Percentiles rank a stretch among this genome's conserved stretches.
phyloP scores from a whole-genome alignment of 768 basidiomycete species.

The Sarcodon sp. region DNA sequence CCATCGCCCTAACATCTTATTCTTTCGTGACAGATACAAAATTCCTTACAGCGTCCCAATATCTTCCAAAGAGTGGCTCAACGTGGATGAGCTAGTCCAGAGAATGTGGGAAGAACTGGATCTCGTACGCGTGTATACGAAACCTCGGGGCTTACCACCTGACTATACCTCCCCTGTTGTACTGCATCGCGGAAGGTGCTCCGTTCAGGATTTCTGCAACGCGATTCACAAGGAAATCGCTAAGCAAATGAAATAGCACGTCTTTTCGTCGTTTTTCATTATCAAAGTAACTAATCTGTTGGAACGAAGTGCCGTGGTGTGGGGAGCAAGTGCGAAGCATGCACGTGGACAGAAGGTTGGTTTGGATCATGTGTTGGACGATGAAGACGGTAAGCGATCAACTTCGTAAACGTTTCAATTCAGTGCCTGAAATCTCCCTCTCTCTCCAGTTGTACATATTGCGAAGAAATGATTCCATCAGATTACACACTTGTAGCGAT shows the following conservation, averaged over 20 bases:
- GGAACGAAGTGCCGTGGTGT: slow-evolving; percentile 64
- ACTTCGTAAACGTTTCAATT: neutral
- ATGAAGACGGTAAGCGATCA: slow-evolving; percentile 64
- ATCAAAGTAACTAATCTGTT: neutral
- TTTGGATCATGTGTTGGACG: slow-evolving; percentile 72
- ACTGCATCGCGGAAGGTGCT: slow-evolving; percentile 44
- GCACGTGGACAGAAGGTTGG: slow-evolving; percentile 93
- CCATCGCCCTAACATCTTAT: neutral
- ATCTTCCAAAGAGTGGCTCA: slow-evolving; percentile 90
- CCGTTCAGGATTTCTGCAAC: slow-evolving; percentile 85
- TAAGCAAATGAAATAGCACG: slow-evolving; percentile 94
- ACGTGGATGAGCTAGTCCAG: slow-evolving; percentile 87
- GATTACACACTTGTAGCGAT: slow-evolving; percentile 4
- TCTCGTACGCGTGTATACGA: slow-evolving; percentile 93
- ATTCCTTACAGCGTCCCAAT: slow-evolving; percentile 94
- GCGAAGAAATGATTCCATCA: slow-evolving; percentile 31
- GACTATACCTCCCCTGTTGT: slow-evolving; percentile 92
- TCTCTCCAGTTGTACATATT: slow-evolving; percentile 42
- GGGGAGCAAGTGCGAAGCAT: slow-evolving; percentile 97
- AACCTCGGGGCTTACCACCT: slow-evolving; percentile 82
- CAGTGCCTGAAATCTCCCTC: slow-evolving; percentile 4
- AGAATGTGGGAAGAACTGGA: slow-evolving; percentile 91
- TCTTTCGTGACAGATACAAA: slow-evolving; percentile 48
- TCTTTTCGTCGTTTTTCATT: slow-evolving; percentile 2
- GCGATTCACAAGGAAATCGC: slow-evolving; percentile 95